These are phyloP conservation scores for Aspergillus olivimuriae DNA, from an alignment of 495 filamentous ascomycete species.

Conservation along the genomic window DNA sequence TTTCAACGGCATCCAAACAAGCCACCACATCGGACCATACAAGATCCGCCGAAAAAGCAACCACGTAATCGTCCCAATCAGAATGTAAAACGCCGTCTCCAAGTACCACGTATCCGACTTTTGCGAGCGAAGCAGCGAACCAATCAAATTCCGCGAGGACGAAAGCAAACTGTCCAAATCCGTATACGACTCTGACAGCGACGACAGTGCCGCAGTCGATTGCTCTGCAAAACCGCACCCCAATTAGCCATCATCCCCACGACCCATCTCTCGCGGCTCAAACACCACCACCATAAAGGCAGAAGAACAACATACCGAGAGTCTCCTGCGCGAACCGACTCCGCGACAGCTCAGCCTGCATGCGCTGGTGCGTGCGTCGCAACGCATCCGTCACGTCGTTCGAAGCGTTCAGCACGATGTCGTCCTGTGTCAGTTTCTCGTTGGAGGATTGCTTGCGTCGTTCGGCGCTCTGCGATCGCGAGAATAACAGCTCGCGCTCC, in stretches of 20 bases:
- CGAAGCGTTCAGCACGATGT: slow-evolving; percentile 64
- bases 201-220: slow-evolving; percentile 71
- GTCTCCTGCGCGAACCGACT: slow-evolving; percentile 87
- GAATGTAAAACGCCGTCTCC: slow-evolving; percentile 75
- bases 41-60: slow-evolving; percentile 75
- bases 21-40: slow-evolving; percentile 86
- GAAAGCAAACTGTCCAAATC: slow-evolving; percentile 69
- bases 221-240: slow-evolving; percentile 36
- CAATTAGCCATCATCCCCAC: slow-evolving; percentile 15
- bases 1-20: slow-evolving; percentile 73
- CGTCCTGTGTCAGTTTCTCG: slow-evolving; percentile 56
- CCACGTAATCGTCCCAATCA: slow-evolving; percentile 73
- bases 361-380: slow-evolving; percentile 74
- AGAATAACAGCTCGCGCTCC: slow-evolving; percentile 72
- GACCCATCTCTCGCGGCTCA: no score
- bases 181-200: slow-evolving; percentile 72
- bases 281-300: neutral
- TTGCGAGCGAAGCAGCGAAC: slow-evolving; percentile 72
- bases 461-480: slow-evolving; percentile 36
- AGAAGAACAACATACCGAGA: slow-evolving; percentile 38
- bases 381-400: slow-evolving; percentile 80
- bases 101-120: slow-evolving; percentile 98
- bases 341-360: slow-evolving; percentile 73
- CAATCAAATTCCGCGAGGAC: slow-evolving; percentile 66
- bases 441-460: slow-evolving; percentile 29